Evolutionary conservation across 2,329 filamentous ascomycete genomes (phyloP).

Genomic region (Ceratocystis papillata): DNA sequence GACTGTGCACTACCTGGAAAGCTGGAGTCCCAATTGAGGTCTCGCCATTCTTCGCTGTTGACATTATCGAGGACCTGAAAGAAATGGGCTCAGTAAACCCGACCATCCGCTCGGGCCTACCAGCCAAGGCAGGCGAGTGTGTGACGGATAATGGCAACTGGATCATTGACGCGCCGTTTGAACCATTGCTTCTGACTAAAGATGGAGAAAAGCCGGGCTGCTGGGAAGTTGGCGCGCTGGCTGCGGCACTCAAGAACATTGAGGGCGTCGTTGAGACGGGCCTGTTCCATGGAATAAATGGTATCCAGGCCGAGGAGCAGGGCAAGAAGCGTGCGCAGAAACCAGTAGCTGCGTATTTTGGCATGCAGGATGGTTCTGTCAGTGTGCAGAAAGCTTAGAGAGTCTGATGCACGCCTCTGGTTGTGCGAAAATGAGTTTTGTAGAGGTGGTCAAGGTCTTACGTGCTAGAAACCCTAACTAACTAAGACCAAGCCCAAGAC

Average conservation of each 20-base stretch:
- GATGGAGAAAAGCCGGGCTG: constrained; percentile 38
- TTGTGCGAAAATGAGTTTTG: too few species aligned
- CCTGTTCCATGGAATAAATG: constrained; percentile 75
- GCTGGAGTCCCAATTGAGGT: constrained; percentile 79
- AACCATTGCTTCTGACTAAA: constrained; percentile 54
- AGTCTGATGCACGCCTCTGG: background rate
- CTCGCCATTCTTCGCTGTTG: constrained; percentile 67
- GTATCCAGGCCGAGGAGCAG: constrained; percentile 47
- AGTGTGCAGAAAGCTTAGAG: constrained; percentile 16
- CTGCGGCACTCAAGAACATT: constrained; percentile 63
- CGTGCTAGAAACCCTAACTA: too few species aligned
- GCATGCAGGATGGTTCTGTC: constrained; percentile 59
- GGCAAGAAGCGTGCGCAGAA: constrained; percentile 66
- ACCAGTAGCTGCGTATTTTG: constrained; percentile 90
- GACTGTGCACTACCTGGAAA: constrained; percentile 68
- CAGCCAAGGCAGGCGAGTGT: constrained; percentile 71
- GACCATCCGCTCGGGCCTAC: constrained; percentile 57
- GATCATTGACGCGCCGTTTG: constrained; percentile 89
- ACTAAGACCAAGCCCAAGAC: background rate
- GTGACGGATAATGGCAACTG: constrained; percentile 50
- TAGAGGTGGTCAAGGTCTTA: too few species aligned
- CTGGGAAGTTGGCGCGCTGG: constrained; percentile 47
- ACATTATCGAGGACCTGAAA: constrained; percentile 62
- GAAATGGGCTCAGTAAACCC: constrained; percentile 63
- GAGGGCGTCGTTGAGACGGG: constrained; percentile 80